Evolutionary conservation across 2,329 filamentous ascomycete species (phyloP), one percentile per base, ranked within the genome.

Genomic region (Microcyclosporella mali): DNA sequence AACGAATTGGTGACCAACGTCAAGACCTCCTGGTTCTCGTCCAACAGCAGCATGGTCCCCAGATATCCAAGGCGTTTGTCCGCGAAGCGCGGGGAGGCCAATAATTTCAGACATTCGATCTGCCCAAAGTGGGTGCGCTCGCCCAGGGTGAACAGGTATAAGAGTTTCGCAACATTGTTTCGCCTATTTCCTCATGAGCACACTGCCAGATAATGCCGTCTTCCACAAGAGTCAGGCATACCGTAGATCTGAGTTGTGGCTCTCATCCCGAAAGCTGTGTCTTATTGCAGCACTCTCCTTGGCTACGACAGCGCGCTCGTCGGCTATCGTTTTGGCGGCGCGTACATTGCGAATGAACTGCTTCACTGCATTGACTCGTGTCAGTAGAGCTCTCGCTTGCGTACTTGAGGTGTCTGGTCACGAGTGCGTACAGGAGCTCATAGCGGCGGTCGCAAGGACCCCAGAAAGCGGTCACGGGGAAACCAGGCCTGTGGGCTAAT

Each of bases 301-400:
- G 63, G 97, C 92, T 52, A 98, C 94, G 43, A 98, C 92, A 40
- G 92, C 90, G 64, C 92, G 82, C 73, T 98, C 92, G 70, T 98
- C 92, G 66, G 94, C 94, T 64, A 98, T 95, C 28, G 92, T 98
- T 74, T 98, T 98, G 48, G 92, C 88, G 49, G 92, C 90, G 66
- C 92, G 88, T 65, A 98, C 92, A 71, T 95, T 97, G 66, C 92
- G 89, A 70, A 98, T 98, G 72, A 98, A 98, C 72, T 97, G 92
- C 74, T 98, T 98, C 67, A 98, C 92, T 97, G 63, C 4, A 32
- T n/a, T 29, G 14, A 17, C 10, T 12, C 31, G 39, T 31, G 33
- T 44, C 37, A 49, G 45, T 33, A 15, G 27, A n/a, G n/a, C n/a
- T n/a, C n/a, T n/a, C n/a, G n/a, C n/a, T n/a, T n/a, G n/a, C n/a